A percentile compares a stretch with the other conserved stretches of the same genome.
phyloP scores from a whole-genome alignment of 1,284 basidiomycete genomes.

The Leccinum holopus region DNA sequence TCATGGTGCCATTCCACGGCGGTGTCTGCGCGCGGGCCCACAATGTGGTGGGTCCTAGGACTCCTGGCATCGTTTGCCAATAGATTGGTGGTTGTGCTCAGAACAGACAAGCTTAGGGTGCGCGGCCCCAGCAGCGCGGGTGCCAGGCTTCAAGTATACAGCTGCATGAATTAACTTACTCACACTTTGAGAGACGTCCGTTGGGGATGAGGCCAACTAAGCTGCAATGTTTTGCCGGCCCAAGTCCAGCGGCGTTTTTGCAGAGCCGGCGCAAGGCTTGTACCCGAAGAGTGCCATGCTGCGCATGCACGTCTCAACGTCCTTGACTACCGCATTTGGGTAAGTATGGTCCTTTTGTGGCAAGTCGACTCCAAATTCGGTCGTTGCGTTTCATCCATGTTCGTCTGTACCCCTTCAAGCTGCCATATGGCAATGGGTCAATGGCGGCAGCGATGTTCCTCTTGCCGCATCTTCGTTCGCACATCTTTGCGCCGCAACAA shows the following conservation, averaged over 20 bases:
- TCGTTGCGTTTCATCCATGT: background rate
- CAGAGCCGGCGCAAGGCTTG: background rate
- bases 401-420: background rate
- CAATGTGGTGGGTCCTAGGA: background rate
- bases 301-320: background rate
- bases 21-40: background rate
- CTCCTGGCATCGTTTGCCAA: background rate
- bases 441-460: background rate
- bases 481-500: background rate
- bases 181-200: background rate
- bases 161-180: too few species aligned
- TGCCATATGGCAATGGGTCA: background rate
- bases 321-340: background rate
- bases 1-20: constrained; percentile 1
- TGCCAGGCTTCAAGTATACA: background rate
- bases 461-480: constrained; percentile 1
- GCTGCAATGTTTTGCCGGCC: background rate
- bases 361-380: background rate
- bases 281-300: background rate
- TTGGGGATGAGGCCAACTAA: too few species aligned
- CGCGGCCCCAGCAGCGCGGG: too few species aligned
- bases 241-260: background rate
- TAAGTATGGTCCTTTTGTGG: background rate
- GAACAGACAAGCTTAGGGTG: background rate
- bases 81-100: background rate